These are phyloP conservation scores for Zygotorulaspora mrakii DNA, from an alignment of 1,139 yeast species.

Conservation along the genomic window DNA sequence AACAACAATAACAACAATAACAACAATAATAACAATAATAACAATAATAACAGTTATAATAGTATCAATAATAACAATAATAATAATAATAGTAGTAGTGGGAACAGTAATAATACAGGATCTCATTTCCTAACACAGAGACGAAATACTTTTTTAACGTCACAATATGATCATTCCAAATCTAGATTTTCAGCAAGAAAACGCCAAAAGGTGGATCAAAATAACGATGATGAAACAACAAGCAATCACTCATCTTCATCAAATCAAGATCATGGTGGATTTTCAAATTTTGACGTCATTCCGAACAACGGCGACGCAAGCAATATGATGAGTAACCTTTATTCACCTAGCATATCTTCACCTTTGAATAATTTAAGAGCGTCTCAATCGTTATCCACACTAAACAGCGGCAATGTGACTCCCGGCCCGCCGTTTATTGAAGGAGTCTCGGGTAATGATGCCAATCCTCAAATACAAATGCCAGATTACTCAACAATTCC, in stretches of 20 bases:
- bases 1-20: constrained; percentile 4
- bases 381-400: constrained; percentile 15
- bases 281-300: constrained; percentile 27
- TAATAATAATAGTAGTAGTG: constrained; percentile 2
- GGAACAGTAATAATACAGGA: constrained; percentile 2
- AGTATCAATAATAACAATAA: constrained; percentile 11
- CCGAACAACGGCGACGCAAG: constrained; percentile 10
- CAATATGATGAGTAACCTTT: constrained; percentile 6
- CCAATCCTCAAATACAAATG: constrained; percentile 25
- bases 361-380: constrained; percentile 25
- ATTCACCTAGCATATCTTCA: constrained; percentile 22
- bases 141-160: constrained; percentile 31
- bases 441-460: constrained; percentile 6
- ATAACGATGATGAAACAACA: constrained; percentile 3
- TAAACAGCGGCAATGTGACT: constrained; percentile 12
- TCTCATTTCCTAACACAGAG: constrained; percentile 32
- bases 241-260: constrained; percentile 14
- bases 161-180: constrained; percentile 34
- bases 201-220: constrained; percentile 8
- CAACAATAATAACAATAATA: constrained; percentile 6
- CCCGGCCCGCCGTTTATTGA: constrained; percentile 3
- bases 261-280: constrained; percentile 31
- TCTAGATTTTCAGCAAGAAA: constrained; percentile 32
- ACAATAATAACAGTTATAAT: constrained; percentile 1
- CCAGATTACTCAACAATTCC: constrained; percentile 35